A percentile compares a stretch with the other conserved stretches of the same genome.
Conservation (phyloP, 2,329 filamentous ascomycete genomes). For the Phyllosticta paracitricarpa region DNA sequence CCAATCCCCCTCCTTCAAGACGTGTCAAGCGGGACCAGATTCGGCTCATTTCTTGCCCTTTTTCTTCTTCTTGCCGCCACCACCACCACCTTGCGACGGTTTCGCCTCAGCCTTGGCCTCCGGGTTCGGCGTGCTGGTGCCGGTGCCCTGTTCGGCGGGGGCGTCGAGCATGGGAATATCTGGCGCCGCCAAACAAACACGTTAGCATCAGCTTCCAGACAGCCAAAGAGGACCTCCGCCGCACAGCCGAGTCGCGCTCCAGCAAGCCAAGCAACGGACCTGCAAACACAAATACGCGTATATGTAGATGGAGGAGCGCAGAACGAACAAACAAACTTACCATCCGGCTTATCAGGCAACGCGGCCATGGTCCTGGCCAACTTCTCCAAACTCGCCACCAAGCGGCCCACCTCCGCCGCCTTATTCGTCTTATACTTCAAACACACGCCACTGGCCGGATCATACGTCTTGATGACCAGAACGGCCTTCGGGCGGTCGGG, state of each 20-base stretch:
- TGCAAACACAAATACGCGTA: not conserved
- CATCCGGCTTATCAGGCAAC: slow-evolving; percentile 33
- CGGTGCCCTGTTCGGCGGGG: slow-evolving; percentile 19
- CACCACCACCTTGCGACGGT: slow-evolving; percentile 19
- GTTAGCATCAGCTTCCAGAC: not conserved
- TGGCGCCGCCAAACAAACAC: not conserved
- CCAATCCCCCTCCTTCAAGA: not conserved
- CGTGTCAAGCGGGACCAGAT: not conserved
- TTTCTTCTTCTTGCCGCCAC: slow-evolving; percentile 40
- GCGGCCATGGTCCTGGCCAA: slow-evolving; percentile 56
- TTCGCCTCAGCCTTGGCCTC: slow-evolving; percentile 17
- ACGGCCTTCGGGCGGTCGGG: slow-evolving; percentile 46
- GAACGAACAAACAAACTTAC: slow-evolving; percentile 13
- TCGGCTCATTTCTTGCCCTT: slow-evolving; percentile 38
- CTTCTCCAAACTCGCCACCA: slow-evolving; percentile 67
- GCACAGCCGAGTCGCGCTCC: no score
- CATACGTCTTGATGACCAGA: slow-evolving; percentile 81
- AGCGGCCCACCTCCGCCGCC: slow-evolving; percentile 74
- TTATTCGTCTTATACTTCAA: slow-evolving; percentile 90
- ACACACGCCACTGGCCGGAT: slow-evolving; percentile 68
- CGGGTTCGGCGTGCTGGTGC: slow-evolving; percentile 22
- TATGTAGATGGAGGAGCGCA: not conserved
- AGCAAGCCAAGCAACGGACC: not conserved
- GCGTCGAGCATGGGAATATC: slow-evolving; percentile 25
- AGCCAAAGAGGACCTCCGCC: not conserved